A percentile compares a stretch with the other conserved stretches of the same genome.
Evolutionary conservation across 768 basidiomycete genomes (phyloP).

Genomic region (Calocybe cyanea): DNA sequence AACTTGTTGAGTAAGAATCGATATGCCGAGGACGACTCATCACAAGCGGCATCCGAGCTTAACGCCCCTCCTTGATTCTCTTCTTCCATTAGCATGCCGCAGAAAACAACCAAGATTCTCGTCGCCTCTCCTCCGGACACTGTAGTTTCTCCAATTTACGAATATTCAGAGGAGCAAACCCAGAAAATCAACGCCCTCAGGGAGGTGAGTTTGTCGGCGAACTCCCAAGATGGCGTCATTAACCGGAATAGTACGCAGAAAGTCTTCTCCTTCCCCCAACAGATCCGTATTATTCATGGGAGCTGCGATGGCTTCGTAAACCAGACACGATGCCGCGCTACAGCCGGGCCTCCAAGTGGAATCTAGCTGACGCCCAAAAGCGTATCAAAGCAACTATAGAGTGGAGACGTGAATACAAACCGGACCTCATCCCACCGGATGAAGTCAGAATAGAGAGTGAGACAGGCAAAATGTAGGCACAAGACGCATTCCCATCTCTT

Average conservation of each 20-base stretch:
- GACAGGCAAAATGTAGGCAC: constrained; percentile 81
- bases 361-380: constrained; percentile 68
- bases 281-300: constrained; percentile 76
- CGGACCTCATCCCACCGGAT: constrained; percentile 78
- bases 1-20: constrained; percentile 11
- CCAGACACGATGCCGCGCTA: constrained; percentile 72
- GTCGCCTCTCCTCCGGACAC: constrained; percentile 53
- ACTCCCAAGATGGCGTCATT: background rate
- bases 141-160: constrained; percentile 47
- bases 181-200: constrained; percentile 56
- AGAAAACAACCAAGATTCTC: constrained; percentile 39
- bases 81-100: constrained; percentile 13
- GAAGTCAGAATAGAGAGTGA: constrained; percentile 78
- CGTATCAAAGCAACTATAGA: constrained; percentile 76
- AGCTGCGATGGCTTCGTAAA: constrained; percentile 68
- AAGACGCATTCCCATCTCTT: constrained; percentile 1
- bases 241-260: constrained; percentile 53
- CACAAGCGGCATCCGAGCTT: constrained; percentile 9
- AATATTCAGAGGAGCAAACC: constrained; percentile 62
- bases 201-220: constrained; percentile 41
- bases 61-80: background rate
- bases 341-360: constrained; percentile 86
- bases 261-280: constrained; percentile 58
- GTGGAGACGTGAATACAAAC: constrained; percentile 83
- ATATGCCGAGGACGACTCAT: background rate